Percentiles rank a stretch among this genome's conserved stretches.
These are phyloP conservation scores for Pseudoneurospora amorphoporcata DNA, from an alignment of 495 filamentous ascomycete genomes.

Conservation along the genomic window DNA sequence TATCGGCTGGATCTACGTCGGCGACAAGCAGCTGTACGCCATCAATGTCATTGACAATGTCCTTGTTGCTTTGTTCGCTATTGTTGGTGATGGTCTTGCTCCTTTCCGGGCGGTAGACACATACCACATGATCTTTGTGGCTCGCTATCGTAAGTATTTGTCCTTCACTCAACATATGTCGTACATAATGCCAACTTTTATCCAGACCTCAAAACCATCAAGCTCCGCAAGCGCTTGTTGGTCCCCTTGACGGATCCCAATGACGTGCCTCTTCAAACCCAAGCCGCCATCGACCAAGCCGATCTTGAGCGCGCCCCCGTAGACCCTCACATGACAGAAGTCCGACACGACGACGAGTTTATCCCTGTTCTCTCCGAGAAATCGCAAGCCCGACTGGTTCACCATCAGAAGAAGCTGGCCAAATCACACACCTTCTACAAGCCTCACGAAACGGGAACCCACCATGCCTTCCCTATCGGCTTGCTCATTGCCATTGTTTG, in stretches of 20 bases:
- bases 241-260: constrained; percentile 62
- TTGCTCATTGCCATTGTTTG: constrained; percentile 61
- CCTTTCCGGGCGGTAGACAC: constrained; percentile 71
- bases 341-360: constrained; percentile 35
- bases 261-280: constrained; percentile 48
- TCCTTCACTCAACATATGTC: too few species aligned
- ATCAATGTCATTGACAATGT: constrained; percentile 71
- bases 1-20: constrained; percentile 82
- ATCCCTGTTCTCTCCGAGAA: constrained; percentile 45
- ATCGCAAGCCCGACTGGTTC: constrained; percentile 52
- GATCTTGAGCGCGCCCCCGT: constrained; percentile 12
- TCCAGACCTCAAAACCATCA: constrained; percentile 62
- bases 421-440: constrained; percentile 78
- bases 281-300: constrained; percentile 37
- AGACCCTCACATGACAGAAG: constrained; percentile 1
- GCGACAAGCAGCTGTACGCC: constrained; percentile 53
- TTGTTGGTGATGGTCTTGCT: constrained; percentile 67
- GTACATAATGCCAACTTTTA: neutral
- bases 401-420: constrained; percentile 66
- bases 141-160: constrained; percentile 27
- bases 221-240: constrained; percentile 48
- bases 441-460: constrained; percentile 71
- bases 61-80: constrained; percentile 64
- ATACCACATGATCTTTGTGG: constrained; percentile 70
- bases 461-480: constrained; percentile 64